Base-by-base conservation (phyloP, 176 grass and related monocot genomes). In the Poa annua region DNA sequence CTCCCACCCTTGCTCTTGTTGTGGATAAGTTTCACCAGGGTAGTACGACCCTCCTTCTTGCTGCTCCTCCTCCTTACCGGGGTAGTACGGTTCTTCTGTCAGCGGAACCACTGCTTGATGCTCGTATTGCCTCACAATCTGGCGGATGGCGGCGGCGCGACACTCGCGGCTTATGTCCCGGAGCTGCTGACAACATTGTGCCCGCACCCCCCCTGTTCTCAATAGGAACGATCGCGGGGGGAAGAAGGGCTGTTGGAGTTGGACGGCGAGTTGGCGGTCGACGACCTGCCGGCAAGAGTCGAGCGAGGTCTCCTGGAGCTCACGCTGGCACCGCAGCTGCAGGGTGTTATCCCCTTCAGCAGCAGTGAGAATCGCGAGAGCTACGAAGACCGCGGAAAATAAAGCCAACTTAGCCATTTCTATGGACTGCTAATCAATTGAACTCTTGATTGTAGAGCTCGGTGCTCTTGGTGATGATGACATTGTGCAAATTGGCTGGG, bases 241-340 rank as follows among this genome's bases (percentile, higher is more conserved):
- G 49, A 55, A 54, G 74, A 55, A 38, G 10, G 56, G 42, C 44
- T 42, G 41, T 24, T 59, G 6, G 17, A 47, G 41, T 24, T 59
- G 6, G 17, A 47, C 68, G 48, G 76, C 72, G 0, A 88, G 68
- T 41, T 75, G 81, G 35, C 41, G 81, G 26, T 80, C 69, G 11
- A 89, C 3, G 0, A 81, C 69, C 69, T 68, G 82, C n/a, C 41
- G 69, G 69, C 82, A 89, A 60, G 87, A 70, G 2, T 69, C 21
- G 5, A 88, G 81, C 68, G 70, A 62, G 61, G 21, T 85, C 49
- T 80, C 82, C 50, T 80, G 69, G 7, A 88, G 26, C 87, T 88
- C 81, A 1, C n/a, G 76, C 29, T 14, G n/a, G 76, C 87, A 88
- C 32, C 17, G 67, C 36, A 41, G 57, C 65, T 83, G 69, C n/a